Evolutionary conservation across 352 stramenopile genomes (phyloP).

Genomic region (Phytopythium oedochilum): DNA sequence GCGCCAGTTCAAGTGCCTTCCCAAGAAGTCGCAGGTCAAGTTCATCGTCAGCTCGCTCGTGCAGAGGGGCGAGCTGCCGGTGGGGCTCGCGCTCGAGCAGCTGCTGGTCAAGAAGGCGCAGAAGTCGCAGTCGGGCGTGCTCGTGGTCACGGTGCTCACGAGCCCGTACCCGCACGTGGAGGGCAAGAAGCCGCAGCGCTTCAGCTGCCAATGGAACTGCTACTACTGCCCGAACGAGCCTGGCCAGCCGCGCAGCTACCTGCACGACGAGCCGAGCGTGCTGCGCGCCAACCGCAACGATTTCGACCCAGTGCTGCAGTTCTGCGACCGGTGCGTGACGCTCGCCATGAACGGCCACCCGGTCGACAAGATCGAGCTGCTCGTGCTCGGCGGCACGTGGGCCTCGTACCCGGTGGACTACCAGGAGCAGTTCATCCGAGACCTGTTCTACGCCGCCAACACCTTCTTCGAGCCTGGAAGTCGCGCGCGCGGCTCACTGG

Average conservation of each 20-base stretch:
- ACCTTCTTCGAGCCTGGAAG: slow-evolving; percentile 84
- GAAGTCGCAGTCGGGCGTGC: slow-evolving; percentile 88
- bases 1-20: slow-evolving; percentile 84
- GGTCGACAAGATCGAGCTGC: slow-evolving; percentile 91
- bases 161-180: slow-evolving; percentile 84
- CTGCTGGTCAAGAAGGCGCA: slow-evolving; percentile 87
- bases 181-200: slow-evolving; percentile 82
- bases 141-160: slow-evolving; percentile 91
- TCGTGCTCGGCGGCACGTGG: slow-evolving; percentile 91
- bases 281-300: slow-evolving; percentile 89
- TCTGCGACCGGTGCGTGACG: slow-evolving; percentile 88
- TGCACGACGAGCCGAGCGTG: slow-evolving; percentile 92
- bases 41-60: slow-evolving; percentile 79
- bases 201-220: slow-evolving; percentile 94
- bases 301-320: slow-evolving; percentile 91
- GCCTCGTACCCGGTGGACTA: slow-evolving; percentile 90
- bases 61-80: slow-evolving; percentile 44
- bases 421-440: slow-evolving; percentile 89
- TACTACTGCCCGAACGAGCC: slow-evolving; percentile 95
- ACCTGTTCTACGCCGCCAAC: slow-evolving; percentile 92
- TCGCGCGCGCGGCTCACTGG: slow-evolving; percentile 60
- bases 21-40: slow-evolving; percentile 91
- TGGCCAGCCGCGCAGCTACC: slow-evolving; percentile 88
- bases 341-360: slow-evolving; percentile 91
- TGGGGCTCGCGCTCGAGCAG: slow-evolving; percentile 57